Conservation (phyloP, 78 protist species). For the Cyanophora paradoxa region DNA sequence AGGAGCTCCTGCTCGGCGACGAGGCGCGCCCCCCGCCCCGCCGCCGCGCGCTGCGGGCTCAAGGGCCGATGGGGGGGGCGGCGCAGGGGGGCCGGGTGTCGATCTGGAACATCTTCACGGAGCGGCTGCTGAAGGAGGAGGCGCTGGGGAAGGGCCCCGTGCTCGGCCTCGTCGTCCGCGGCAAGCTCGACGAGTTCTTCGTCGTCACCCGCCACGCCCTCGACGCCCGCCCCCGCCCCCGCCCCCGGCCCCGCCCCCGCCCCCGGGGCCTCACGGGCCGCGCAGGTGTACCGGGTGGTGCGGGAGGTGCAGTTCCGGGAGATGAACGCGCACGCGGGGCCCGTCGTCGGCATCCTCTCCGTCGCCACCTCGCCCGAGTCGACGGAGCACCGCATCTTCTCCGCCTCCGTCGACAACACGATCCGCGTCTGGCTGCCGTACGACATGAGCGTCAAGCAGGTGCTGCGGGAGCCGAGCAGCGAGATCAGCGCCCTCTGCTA, state of each 20-base stretch:
- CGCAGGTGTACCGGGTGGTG: neutral
- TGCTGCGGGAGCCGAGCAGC: neutral
- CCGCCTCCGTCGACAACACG: constrained; percentile 6
- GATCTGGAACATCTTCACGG: neutral
- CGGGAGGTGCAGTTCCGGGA: neutral
- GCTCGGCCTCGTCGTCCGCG: neutral
- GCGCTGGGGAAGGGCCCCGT: neutral
- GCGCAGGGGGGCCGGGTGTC: neutral
- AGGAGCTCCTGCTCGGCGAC: neutral
- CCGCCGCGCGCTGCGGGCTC: too few species aligned
- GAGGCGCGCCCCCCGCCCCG: too few species aligned
- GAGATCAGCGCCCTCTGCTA: neutral
- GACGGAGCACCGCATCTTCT: neutral
- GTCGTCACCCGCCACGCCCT: neutral
- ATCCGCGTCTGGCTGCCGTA: neutral
- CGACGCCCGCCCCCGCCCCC: neutral
- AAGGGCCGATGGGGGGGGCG: too few species aligned
- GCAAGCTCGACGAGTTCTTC: neutral
- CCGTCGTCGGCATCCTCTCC: neutral
- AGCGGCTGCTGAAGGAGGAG: neutral
- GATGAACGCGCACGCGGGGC: neutral
- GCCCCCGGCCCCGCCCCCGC: too few species aligned
- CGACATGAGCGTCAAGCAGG: neutral
- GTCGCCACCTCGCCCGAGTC: neutral
- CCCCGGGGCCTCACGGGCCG: too few species aligned